These are phyloP conservation scores for Rhynchosporium agropyri DNA, from an alignment of 2,329 filamentous ascomycete genomes.

Conservation along the genomic window DNA sequence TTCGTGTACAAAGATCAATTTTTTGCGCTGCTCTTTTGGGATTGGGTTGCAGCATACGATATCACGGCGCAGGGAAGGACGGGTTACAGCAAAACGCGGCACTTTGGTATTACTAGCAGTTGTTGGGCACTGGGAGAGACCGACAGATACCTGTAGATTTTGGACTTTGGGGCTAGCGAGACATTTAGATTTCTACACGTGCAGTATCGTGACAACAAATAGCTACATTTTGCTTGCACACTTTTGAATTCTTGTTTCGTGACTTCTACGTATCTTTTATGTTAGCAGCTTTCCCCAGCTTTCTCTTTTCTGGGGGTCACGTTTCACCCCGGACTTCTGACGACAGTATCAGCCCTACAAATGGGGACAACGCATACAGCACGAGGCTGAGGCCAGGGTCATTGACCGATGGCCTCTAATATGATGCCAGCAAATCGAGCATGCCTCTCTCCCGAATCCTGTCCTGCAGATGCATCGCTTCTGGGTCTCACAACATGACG, in stretches of 20 bases:
- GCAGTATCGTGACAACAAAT: constrained; percentile 14
- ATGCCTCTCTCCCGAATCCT: not conserved
- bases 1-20: constrained; percentile 1
- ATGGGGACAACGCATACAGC: constrained; percentile 19
- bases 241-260: constrained; percentile 1
- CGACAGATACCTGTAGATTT: not conserved
- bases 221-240: constrained; percentile 2
- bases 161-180: constrained; percentile 6
- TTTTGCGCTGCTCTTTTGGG: constrained; percentile 6
- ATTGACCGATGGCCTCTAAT: constrained; percentile 1
- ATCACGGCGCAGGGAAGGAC: constrained; percentile 12
- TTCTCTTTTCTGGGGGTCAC: constrained; percentile 8
- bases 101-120: constrained; percentile 10
- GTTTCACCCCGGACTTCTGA: constrained; percentile 9
- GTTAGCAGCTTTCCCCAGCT: not conserved
- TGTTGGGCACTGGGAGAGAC: constrained; percentile 6
- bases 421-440: constrained; percentile 14
- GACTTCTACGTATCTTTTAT: constrained; percentile 8
- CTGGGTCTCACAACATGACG: constrained; percentile 5
- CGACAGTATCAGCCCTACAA: constrained; percentile 5
- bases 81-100: constrained; percentile 19
- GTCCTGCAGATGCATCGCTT: constrained; percentile 9
- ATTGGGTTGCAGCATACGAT: constrained; percentile 11
- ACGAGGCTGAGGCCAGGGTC: constrained; percentile 12
- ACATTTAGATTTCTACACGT: constrained; percentile 16